Evolutionary conservation across 768 basidiomycete genomes (phyloP), one percentile per base, ranked within the genome.

Genomic region (Tylopilus cervinicoccineus): DNA sequence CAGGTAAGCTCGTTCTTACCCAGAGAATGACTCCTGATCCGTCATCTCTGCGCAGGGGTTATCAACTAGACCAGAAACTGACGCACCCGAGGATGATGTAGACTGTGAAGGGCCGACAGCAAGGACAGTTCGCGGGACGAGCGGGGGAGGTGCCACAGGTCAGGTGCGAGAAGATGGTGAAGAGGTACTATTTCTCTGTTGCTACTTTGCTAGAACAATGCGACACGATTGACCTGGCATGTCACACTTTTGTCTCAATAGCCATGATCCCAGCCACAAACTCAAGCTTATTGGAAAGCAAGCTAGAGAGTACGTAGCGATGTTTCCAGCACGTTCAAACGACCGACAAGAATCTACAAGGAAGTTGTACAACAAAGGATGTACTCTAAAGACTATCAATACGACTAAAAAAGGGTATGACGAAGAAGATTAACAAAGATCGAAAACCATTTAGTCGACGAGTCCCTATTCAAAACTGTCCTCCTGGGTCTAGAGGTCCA

Each of bases 401-500:
- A 55, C 19, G 43, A 26, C 32, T 12, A 17, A 20, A 29, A 5
- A 22, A 50, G 16, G 26, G 26, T 39, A 50, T 38, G 9, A 19
- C 19, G 20, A 34, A 12, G 17, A 38, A 55, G 47, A 61, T 48
- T 27, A 33, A 52, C 27, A 24, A 51, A 59, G 64, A 61, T 58
- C 59, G 64, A 72, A 60, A 66, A 65, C 50, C 48, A 55, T 22
- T 28, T 46, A 36, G 28, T 11, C 14, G n/a, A 55, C 40, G 46
- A 54, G 63, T 61, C 40, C 60, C 69, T 34, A 0, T 34, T 63
- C 64, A 82, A 66, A 78, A 74, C 63, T 67, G 76, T 45, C 76
- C 72, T 44, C 78, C 71, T 27, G 83, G 83, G 64, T 81, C 83
- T 48, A 84, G 64, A 37, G 83, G 83, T 46, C 83, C 79, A 38